These are phyloP conservation scores for Chytriomyces hyalinus DNA, from an alignment of 192 early-diverging fungal genomes.

Conservation along the genomic window DNA sequence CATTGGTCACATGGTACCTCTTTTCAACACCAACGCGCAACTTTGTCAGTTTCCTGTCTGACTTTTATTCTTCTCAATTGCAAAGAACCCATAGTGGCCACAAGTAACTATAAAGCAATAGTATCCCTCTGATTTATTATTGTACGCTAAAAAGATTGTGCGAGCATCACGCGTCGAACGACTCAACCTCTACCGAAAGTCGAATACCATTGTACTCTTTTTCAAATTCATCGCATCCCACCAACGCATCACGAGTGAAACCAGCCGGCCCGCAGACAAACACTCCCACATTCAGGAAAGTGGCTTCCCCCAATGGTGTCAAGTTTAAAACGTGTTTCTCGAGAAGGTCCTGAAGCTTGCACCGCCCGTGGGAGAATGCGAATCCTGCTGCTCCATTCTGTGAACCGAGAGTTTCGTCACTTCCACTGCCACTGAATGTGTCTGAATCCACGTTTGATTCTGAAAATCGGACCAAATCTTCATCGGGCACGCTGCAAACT, in stretches of 20 bases:
- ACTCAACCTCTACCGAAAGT: background rate
- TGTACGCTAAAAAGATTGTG: too few species aligned
- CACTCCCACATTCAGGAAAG: background rate
- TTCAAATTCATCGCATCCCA: background rate
- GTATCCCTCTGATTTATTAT: too few species aligned
- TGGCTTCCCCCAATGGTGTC: background rate
- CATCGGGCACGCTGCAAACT: background rate
- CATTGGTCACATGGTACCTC: too few species aligned
- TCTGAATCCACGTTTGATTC: background rate
- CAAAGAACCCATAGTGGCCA: too few species aligned
- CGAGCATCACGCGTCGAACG: background rate
- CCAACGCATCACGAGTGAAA: background rate
- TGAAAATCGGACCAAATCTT: background rate
- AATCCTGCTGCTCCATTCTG: background rate
- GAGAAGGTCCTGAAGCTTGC: background rate
- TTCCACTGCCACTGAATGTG: background rate
- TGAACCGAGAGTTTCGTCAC: background rate
- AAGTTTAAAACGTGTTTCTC: background rate
- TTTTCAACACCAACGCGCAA: too few species aligned
- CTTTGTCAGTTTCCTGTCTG: too few species aligned
- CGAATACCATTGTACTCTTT: background rate
- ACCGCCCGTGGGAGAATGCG: background rate
- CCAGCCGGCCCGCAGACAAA: slow-evolving; percentile 1
- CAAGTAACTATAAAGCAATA: too few species aligned
- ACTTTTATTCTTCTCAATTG: too few species aligned